Base-by-base conservation (phyloP, 208 protist genomes). In the Novymonas esmeraldas region DNA sequence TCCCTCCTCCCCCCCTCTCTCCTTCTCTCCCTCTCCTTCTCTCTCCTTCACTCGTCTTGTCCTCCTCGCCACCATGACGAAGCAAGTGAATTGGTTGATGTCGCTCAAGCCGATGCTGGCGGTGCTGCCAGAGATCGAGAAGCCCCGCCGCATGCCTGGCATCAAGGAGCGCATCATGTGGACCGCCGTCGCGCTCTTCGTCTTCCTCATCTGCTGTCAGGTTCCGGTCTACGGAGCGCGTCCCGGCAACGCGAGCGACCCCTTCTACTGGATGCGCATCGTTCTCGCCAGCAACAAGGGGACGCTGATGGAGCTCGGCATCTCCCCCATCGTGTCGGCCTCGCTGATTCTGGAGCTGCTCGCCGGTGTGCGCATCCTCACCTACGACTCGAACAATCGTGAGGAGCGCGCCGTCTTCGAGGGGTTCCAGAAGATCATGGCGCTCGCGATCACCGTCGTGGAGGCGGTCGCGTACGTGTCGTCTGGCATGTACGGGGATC, bases 181-280 rank as follows among this genome's bases (percentile, higher is more conserved):
- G 97, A 99, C 99, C 10, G 95, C 81, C 28, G 85, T 98, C 6
- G 97, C 97, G 50, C 92, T 99, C 18, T 98, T 99, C 70, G 97
- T 99, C 59, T 99, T 99, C 84, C 87, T 99, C 6, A 96, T 99
- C 28, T 99, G 96, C 82, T 98, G 95, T 80, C 99, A 99, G 82
- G 98, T 99, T 31, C 99, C 99, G 28, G 94, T 99, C 2, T 99
- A 98, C 78, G 99, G 99, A 69, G 97, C 99, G 41, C 84, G 91
- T 48, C 87, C 96, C 6, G 92, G 87, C 33, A 98, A 97, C 59
- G 70, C 80, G 34, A 93, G 92, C 20, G 99, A 99, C 85, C 99
- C 99, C 38, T 99, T 99, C 76, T 99, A 99, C 76, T 99, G 98
- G 99, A 97, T 99, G 89, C 94, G 99, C 72, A 97, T 99, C 22